Evolutionary conservation across 345 rosid species (phyloP).

Genomic region (Anacardium occidentale): DNA sequence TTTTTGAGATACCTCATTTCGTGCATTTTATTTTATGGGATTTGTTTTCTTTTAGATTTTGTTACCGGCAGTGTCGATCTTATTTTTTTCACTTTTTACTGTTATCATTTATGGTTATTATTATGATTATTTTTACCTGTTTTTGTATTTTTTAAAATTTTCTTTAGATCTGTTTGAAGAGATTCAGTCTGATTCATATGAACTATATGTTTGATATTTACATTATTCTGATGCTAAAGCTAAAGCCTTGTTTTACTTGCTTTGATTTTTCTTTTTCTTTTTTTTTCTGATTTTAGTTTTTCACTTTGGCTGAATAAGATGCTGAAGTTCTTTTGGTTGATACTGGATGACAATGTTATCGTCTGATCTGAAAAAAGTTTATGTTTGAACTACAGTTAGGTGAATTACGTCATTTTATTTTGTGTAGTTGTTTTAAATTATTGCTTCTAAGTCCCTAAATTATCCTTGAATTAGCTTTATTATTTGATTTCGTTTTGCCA

Average conservation of each 20-base stretch:
- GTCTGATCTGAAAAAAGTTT: background rate
- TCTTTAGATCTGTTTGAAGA: background rate
- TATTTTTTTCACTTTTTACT: background rate
- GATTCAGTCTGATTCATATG: background rate
- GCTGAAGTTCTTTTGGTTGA: background rate
- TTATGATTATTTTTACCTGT: no score
- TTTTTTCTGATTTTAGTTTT: background rate
- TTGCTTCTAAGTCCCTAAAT: background rate
- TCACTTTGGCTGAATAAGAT: background rate
- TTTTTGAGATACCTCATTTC: no score
- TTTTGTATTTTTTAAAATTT: background rate
- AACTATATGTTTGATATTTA: background rate
- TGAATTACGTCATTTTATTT: background rate
- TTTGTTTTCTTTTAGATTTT: no score
- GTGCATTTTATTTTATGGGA: background rate
- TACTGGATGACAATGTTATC: no score
- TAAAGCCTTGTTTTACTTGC: background rate
- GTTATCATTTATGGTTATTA: background rate
- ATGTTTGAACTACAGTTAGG: background rate
- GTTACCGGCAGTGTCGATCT: no score
- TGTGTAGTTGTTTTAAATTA: background rate
- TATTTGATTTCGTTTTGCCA: background rate
- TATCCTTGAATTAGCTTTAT: background rate
- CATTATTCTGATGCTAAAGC: background rate
- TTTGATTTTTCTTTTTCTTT: background rate